These are phyloP conservation scores for Cladophialophora immunda DNA, from an alignment of 2,329 filamentous ascomycete species.

Conservation along the genomic window DNA sequence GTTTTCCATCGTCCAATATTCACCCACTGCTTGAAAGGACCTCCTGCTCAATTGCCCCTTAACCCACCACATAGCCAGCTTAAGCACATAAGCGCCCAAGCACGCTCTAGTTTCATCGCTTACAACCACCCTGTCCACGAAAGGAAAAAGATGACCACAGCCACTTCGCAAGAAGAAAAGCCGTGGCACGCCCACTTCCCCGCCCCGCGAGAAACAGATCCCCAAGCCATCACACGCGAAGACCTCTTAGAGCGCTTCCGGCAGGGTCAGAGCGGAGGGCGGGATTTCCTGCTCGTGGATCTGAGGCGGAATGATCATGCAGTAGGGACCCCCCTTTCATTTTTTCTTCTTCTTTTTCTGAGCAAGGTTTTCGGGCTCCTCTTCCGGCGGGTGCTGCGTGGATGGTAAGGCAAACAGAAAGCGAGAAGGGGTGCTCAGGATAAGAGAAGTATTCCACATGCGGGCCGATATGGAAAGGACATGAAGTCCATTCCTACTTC, in stretches of 20 bases:
- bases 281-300: slow-evolving; percentile 56
- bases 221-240: slow-evolving; percentile 44
- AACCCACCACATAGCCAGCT: background rate
- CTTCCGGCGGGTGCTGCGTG: background rate
- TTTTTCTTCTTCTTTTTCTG: background rate
- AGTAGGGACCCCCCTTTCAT: slow-evolving; percentile 44
- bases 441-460: background rate
- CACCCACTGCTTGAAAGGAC: background rate
- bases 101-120: background rate
- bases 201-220: slow-evolving; percentile 43
- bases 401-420: background rate
- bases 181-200: slow-evolving; percentile 56
- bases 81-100: background rate
- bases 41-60: background rate
- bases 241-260: slow-evolving; percentile 51
- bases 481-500: background rate
- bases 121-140: background rate
- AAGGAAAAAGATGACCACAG: slow-evolving; percentile 4
- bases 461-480: background rate
- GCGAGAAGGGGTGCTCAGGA: background rate
- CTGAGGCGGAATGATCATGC: slow-evolving; percentile 57
- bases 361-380: background rate
- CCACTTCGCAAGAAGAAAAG: slow-evolving; percentile 26
- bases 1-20: background rate
- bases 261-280: slow-evolving; percentile 42